Percentiles rank a stretch among this genome's conserved stretches.
Evolutionary conservation across 163 green algal genomes (phyloP).

Genomic region (Prototheca cutis): DNA sequence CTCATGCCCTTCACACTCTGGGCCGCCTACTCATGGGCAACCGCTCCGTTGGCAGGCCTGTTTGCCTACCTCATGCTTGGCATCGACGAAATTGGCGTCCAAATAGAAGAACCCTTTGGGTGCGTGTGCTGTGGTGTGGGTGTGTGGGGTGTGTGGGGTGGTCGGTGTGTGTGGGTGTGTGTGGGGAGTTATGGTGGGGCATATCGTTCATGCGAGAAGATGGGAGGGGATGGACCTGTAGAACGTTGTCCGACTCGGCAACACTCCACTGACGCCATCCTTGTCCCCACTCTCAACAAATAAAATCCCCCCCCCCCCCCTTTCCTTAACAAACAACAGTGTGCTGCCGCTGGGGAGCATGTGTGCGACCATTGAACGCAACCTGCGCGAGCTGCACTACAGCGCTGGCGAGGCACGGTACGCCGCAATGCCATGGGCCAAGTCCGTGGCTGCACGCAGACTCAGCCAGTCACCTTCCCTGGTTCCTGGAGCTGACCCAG

Average conservation of each 20-base stretch:
- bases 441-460: no score
- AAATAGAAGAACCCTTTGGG: slow-evolving; percentile 32
- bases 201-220: no score
- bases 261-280: no score
- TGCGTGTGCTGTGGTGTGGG: not conserved
- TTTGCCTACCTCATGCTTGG: slow-evolving; percentile 63
- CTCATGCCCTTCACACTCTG: slow-evolving; percentile 58
- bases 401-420: not conserved
- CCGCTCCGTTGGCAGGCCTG: slow-evolving; percentile 38
- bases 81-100: slow-evolving; percentile 43
- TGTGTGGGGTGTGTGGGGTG: not conserved
- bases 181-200: no score
- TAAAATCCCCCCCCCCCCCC: not conserved
- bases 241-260: no score
- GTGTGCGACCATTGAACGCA: slow-evolving; percentile 27
- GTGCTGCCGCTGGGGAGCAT: slow-evolving; percentile 32
- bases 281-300: not conserved
- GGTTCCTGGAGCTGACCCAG: no score
- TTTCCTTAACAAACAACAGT: slow-evolving; percentile 7
- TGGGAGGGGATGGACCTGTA: no score
- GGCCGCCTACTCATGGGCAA: slow-evolving; percentile 42
- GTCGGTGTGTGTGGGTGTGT: not conserved
- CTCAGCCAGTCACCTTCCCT: no score
- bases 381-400: slow-evolving; percentile 21
- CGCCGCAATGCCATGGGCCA: not conserved